A percentile compares a stretch with the other conserved stretches of the same genome.
Conservation (phyloP, 495 filamentous ascomycete species). For the Penicillium malachiteum region DNA sequence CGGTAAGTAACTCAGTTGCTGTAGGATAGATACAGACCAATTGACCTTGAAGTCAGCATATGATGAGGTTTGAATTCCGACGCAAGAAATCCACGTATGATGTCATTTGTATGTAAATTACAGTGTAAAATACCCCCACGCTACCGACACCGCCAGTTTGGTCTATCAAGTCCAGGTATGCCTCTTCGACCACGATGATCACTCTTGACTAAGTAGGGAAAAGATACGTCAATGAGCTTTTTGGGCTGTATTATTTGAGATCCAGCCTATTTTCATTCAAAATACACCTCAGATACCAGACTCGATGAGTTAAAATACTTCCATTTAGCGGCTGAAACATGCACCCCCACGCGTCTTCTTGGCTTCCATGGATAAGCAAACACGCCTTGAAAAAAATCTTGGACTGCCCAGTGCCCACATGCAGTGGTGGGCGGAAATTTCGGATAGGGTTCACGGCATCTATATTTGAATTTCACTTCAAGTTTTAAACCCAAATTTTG, state of each 20-base stretch:
- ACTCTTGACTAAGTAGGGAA: background rate
- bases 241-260: no score
- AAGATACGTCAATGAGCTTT: no score
- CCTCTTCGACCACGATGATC: no score
- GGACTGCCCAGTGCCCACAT: background rate
- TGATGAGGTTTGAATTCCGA: background rate
- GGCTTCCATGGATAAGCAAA: no score
- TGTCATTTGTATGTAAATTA: slow-evolving; percentile 17
- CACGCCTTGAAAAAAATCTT: no score
- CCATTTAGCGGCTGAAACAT: no score
- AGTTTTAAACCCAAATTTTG: background rate
- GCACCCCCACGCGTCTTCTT: no score
- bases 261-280: no score
- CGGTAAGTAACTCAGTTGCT: no score
- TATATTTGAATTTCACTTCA: background rate
- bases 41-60: background rate
- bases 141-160: slow-evolving; percentile 14
- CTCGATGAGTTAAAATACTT: no score
- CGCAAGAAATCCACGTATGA: slow-evolving; percentile 4
- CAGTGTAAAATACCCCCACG: slow-evolving; percentile 25
- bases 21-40: background rate
- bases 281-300: no score
- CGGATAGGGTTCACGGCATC: background rate
- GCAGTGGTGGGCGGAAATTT: background rate
- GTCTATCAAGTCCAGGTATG: background rate